A percentile compares a stretch with the other conserved stretches of the same genome.
phyloP scores from a whole-genome alignment of 495 filamentous ascomycete genomes.

The Penicillium riverlandense region DNA sequence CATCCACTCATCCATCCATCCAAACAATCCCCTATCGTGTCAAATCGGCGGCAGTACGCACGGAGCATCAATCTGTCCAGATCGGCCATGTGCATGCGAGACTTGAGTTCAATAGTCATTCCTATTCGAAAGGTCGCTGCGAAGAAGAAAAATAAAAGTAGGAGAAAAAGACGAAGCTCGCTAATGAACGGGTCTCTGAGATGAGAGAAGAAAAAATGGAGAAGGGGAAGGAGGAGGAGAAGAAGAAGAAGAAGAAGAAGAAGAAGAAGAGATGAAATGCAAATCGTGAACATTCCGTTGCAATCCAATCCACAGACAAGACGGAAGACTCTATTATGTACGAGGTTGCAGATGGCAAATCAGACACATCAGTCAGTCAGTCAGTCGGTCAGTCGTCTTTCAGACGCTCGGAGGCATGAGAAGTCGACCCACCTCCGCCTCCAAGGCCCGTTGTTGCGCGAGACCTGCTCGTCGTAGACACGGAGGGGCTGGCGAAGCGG shows the following conservation, averaged over 20 bases:
- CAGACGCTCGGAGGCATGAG: background rate
- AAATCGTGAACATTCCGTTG: background rate
- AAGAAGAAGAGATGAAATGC: too few species aligned
- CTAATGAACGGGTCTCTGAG: slow-evolving; percentile 5
- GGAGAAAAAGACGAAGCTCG: slow-evolving; percentile 13
- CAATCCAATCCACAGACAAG: slow-evolving; percentile 4
- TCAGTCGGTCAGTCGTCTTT: slow-evolving; percentile 22
- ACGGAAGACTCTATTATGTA: slow-evolving; percentile 21
- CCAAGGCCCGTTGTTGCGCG: slow-evolving; percentile 11
- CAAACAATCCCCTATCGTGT: too few species aligned
- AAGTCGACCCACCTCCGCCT: slow-evolving; percentile 7
- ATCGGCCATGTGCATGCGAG: background rate
- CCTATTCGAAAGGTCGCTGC: background rate
- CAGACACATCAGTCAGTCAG: slow-evolving; percentile 20
- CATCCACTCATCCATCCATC: too few species aligned
- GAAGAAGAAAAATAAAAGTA: slow-evolving; percentile 1
- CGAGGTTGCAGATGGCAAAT: slow-evolving; percentile 8
- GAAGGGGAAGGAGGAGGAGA: slow-evolving; percentile 3
- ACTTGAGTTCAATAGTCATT: background rate
- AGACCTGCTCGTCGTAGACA: slow-evolving; percentile 35
- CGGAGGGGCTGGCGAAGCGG: slow-evolving; percentile 19
- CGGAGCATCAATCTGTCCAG: too few species aligned
- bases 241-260: too few species aligned
- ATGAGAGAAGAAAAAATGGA: background rate
- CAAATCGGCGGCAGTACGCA: too few species aligned